Conservation (phyloP, 345 rosid genomes). For the Cardamine chenopodiifolia region DNA sequence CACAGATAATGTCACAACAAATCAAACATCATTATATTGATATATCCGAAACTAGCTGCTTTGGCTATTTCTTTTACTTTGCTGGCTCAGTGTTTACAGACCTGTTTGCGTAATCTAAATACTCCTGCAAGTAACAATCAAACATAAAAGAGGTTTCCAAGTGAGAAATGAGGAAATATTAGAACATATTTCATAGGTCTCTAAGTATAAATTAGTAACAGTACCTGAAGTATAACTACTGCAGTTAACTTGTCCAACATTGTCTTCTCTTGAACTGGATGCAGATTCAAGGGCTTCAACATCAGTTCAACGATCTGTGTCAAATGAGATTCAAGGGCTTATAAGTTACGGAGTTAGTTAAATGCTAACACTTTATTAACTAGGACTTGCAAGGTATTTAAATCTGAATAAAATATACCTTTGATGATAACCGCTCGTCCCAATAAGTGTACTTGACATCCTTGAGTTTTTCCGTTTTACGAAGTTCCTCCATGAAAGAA, state of each 20-base stretch:
- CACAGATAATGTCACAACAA: constrained; percentile 5
- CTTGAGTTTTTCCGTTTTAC: constrained; percentile 57
- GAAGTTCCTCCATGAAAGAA: constrained; percentile 68
- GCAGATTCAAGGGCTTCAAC: constrained; percentile 61
- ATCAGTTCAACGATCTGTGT: constrained; percentile 65
- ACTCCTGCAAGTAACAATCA: constrained; percentile 55
- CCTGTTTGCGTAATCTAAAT: constrained; percentile 64
- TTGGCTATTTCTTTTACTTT: constrained; percentile 19
- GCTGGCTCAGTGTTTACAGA: constrained; percentile 41
- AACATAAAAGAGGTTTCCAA: constrained; percentile 11
- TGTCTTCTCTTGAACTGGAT: constrained; percentile 62
- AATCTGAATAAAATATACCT: constrained; percentile 50
- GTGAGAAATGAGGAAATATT: neutral
- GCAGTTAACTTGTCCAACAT: constrained; percentile 85
- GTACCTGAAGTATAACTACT: constrained; percentile 88
- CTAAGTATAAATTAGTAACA: constrained; percentile 1
- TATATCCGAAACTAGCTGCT: constrained; percentile 15
- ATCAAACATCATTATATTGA: constrained; percentile 6
- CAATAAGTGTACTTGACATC: constrained; percentile 68
- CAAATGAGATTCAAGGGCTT: neutral
- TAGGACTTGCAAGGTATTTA: neutral
- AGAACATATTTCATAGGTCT: neutral
- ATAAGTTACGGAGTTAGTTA: neutral
- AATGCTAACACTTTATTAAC: neutral
- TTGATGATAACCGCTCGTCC: constrained; percentile 73